phyloP scores from a whole-genome alignment of 83 land plant genomes.

The Diphasiastrum complanatum region DNA sequence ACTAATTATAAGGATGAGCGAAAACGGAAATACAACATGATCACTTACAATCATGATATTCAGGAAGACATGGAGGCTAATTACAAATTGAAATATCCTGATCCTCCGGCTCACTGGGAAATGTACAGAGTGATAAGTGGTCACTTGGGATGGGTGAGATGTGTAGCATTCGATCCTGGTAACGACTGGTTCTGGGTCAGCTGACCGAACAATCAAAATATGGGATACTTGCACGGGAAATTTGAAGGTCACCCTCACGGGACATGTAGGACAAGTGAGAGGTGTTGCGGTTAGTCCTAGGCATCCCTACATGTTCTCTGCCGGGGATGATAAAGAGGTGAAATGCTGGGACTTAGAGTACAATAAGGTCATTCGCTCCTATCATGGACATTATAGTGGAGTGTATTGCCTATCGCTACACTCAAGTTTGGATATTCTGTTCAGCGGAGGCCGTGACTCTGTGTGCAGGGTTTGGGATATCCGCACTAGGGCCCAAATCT shows the following conservation, averaged over 20 bases:
- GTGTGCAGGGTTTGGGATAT: constrained; percentile 99
- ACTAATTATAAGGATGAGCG: too few relatives aligned
- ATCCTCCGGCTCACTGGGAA: too few relatives aligned
- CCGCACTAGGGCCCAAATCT: constrained; percentile 87
- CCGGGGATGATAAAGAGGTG: constrained; percentile 98
- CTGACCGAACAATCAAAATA: too few relatives aligned
- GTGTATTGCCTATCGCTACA: constrained; percentile 95
- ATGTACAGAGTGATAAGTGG: too few relatives aligned
- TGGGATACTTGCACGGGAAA: constrained; percentile 86
- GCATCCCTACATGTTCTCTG: constrained; percentile 96
- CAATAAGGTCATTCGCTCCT: constrained; percentile 98
- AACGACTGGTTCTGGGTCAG: too few relatives aligned
- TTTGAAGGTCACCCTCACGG: constrained; percentile 88
- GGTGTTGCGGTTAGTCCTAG: constrained; percentile 92
- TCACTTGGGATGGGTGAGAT: too few relatives aligned
- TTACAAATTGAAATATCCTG: too few relatives aligned
- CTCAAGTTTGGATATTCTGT: constrained; percentile 83
- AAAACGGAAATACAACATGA: too few relatives aligned
- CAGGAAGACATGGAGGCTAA: too few relatives aligned
- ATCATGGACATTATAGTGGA: constrained; percentile 99
- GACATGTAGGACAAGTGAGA: constrained; percentile 97
- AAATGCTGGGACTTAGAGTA: constrained; percentile 99
- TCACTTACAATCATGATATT: too few relatives aligned
- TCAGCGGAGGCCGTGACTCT: constrained; percentile 98
- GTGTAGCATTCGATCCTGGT: too few relatives aligned